Percentiles rank a stretch among this genome's conserved stretches.
Conservation (phyloP, 2,329 filamentous ascomycete genomes). For the Colletotrichum gloeosporioides region DNA sequence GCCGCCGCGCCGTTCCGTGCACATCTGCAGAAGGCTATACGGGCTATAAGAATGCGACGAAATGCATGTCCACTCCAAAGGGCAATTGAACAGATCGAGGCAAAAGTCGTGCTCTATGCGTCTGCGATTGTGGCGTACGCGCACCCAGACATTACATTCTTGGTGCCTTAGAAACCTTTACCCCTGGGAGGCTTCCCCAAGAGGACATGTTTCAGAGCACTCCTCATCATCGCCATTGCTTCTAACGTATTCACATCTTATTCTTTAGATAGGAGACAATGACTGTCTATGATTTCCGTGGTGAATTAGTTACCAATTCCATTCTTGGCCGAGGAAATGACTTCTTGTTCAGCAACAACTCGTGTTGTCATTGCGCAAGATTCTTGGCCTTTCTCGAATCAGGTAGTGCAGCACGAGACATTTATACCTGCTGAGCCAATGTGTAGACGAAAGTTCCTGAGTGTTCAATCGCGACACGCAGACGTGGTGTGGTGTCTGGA, state of each 20-base stretch:
- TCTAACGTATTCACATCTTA: accelerated
- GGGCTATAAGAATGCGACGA: accelerated
- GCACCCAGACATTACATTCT: no score
- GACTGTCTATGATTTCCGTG: no score
- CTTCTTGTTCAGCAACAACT: no score
- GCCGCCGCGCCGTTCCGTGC: accelerated
- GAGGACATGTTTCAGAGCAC: neutral
- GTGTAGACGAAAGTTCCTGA: accelerated
- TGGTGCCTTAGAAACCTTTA: no score
- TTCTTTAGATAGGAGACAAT: neutral
- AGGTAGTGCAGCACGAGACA: neutral
- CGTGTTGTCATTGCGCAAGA: accelerated
- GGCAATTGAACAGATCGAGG: no score
- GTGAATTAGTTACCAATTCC: accelerated
- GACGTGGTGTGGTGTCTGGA: neutral
- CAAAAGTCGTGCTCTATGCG: no score
- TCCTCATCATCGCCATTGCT: neutral
- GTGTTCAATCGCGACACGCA: accelerated
- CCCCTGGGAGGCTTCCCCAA: no score
- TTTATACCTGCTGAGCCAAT: accelerated
- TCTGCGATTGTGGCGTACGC: no score
- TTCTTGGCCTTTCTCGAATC: accelerated
- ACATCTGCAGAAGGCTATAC: no score
- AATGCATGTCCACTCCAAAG: no score
- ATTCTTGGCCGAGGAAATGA: accelerated